These are phyloP conservation scores for Peniophora sp. DNA, from an alignment of 1,284 basidiomycete genomes.

Conservation along the genomic window DNA sequence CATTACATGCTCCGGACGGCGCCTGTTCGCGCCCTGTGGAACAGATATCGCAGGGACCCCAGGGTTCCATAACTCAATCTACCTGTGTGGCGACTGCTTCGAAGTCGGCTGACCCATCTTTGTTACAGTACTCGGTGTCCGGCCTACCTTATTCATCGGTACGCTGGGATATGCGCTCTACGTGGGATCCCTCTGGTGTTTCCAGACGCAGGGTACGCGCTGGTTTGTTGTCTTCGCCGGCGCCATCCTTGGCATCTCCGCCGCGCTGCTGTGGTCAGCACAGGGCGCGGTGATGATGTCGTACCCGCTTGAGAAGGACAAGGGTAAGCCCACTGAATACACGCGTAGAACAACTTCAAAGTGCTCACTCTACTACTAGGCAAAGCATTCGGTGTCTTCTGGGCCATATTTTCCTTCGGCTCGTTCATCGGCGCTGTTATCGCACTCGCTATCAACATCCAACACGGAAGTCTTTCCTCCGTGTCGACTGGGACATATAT, in stretches of 20 bases:
- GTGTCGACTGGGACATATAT: slow-evolving; percentile 34
- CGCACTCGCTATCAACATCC: slow-evolving; percentile 36
- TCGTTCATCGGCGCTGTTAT: slow-evolving; percentile 43
- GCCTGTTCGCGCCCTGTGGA: too few species aligned
- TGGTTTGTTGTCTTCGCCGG: slow-evolving; percentile 48
- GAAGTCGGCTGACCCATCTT: too few species aligned
- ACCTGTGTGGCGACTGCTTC: too few species aligned
- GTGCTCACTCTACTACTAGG: too few species aligned
- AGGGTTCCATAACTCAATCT: too few species aligned
- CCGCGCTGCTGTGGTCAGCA: slow-evolving; percentile 51
- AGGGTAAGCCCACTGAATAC: slow-evolving; percentile 2
- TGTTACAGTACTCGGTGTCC: slow-evolving; percentile 33
- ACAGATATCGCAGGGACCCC: too few species aligned
- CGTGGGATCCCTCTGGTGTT: slow-evolving; percentile 35
- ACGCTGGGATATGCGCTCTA: slow-evolving; percentile 40
- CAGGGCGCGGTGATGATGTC: slow-evolving; percentile 50
- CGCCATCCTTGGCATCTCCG: slow-evolving; percentile 48
- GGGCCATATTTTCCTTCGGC: slow-evolving; percentile 48
- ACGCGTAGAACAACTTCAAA: too few species aligned
- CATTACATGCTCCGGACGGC: too few species aligned
- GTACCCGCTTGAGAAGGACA: slow-evolving; percentile 31
- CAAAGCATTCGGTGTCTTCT: slow-evolving; percentile 36
- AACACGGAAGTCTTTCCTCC: slow-evolving; percentile 18
- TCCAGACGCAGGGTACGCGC: slow-evolving; percentile 26
- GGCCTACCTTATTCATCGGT: slow-evolving; percentile 40